Base-by-base conservation (phyloP, 495 filamentous ascomycete species). In the Entonaema liquescens region DNA sequence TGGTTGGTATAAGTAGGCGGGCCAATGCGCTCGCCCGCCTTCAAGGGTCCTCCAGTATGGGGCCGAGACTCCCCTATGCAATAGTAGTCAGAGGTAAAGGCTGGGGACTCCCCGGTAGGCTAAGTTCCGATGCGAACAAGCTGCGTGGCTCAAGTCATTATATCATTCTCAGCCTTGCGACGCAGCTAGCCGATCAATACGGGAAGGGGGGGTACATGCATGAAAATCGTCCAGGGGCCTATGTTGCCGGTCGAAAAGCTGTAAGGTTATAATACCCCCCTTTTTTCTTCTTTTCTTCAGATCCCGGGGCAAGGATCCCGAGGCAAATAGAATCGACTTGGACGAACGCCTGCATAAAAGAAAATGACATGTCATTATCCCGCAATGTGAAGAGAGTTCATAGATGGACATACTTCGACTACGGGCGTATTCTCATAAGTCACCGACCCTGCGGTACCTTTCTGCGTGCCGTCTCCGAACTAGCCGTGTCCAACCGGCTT, bases 341-440 rank as follows among this genome's bases (percentile, higher is more conserved):
- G 23, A 65, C 28, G 38, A 57, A 25, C 33, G 53, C 64, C 33
- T 54, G 56, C 56, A 60, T 61, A 49, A n/a, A 55, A 17, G 19
- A 56, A 42, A 52, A 40, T 56, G 65, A 68, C 56, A 35, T 21
- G 59, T 69, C 66, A 63, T 44, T 63, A 38, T 62, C 54, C 7
- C 35, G 13, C 50, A 15, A 26, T 25, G 47, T 35, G 35, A 36
- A 38, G 9, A 19, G 33, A 31, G 17, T 25, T 53, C 17, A 28
- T 53, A 29, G 49, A 19, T 28, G 23, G 26, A 15, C 49, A 28
- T 29, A 21, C 40, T 36, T 54, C 57, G 44, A 50, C 33, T 31
- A 38, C 29, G 25, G 12, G 33, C 28, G 21, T 42, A 28, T 35
- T 29, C 21, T 59, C 15, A 62, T 53, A 15, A 47, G 42, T 47